Conservation (phyloP, 2,329 filamentous ascomycete species). For the Claviceps africana region DNA sequence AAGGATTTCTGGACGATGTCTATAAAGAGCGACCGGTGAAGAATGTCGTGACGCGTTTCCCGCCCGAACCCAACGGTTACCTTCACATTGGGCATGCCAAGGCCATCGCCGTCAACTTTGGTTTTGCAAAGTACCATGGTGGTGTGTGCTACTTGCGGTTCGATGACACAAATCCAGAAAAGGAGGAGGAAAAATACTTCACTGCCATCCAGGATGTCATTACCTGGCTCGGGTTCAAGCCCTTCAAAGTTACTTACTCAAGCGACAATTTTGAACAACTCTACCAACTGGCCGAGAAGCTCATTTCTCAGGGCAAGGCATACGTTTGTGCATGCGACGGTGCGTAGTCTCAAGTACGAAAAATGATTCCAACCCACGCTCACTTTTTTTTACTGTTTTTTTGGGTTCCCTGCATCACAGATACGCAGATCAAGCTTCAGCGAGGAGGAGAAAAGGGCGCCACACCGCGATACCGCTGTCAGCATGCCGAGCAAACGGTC, state of each 20-base stretch:
- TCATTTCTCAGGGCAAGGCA: constrained; percentile 52
- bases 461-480: constrained; percentile 61
- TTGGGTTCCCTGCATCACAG: constrained; percentile 13
- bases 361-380: neutral
- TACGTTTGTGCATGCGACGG: constrained; percentile 81
- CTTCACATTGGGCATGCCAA: constrained; percentile 91
- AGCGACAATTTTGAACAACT: constrained; percentile 76
- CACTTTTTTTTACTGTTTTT: neutral
- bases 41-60: constrained; percentile 57
- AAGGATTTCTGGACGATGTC: constrained; percentile 60
- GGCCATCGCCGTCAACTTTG: constrained; percentile 92
- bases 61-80: constrained; percentile 83
- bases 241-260: constrained; percentile 55
- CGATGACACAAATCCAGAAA: constrained; percentile 91
- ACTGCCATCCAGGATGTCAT: constrained; percentile 80
- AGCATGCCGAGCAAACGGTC: constrained; percentile 59
- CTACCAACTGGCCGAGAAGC: constrained; percentile 71
- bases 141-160: constrained; percentile 45
- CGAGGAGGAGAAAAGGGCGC: constrained; percentile 62
- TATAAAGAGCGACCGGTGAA: constrained; percentile 52
- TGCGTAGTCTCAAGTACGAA: constrained; percentile 25
- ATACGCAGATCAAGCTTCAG: constrained; percentile 73
- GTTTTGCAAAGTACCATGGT: constrained; percentile 73
- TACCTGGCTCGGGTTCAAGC: constrained; percentile 55
- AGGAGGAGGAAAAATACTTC: constrained; percentile 83